Evolutionary conservation across 768 basidiomycete species (phyloP), one percentile per base, ranked within the genome.

Genomic region (Lactarius akahatsu): DNA sequence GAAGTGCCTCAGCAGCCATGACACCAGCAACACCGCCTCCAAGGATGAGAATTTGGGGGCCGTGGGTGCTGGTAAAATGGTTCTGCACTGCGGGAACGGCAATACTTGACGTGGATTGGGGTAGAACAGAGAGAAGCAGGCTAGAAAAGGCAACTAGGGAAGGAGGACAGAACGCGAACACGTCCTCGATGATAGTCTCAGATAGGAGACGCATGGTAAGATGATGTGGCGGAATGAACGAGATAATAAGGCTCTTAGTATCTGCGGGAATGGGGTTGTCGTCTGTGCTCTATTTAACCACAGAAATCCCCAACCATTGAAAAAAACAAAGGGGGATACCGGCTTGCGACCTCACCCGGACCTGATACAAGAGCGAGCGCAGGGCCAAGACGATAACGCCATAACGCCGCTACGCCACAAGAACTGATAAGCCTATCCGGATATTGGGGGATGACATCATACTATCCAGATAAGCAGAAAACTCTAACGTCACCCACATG

Each of bases 1-100:
- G 80, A 9, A 88, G 77, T 0, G 86, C 83, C 34, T 83, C 81
- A 15, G 89, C 88, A 11, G 87, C 86, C 41, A 86, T 85, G 23
- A 89, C 76, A 11, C 88, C 88, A 5, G 88, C 76, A 47, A 89
- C 81, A 10, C 88, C 88, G 38, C 86, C 87, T 5, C 88, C 88
- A 30, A 89, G 79, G 60, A 89, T 84, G 47, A 89, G 80, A 16
- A 87, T 81, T 9, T 72, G 78, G 15, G 73, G 71, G 57, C 74
- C 71, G 57, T 66, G 73, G 45, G 74, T 23, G 75, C n/a, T 38
- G 38, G 66, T 58, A 26, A 59, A 9, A 59, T 55, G 65, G 34
- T 41, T 47, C 56, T 52, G 41, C 15, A 45, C 38, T 20, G 47
- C 20, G 23, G 64, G 57, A 43, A 64, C 26, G 41, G 41, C 50